Evolutionary conservation across 2,329 filamentous ascomycete genomes (phyloP).

Genomic region (Trichoderma sp.): DNA sequence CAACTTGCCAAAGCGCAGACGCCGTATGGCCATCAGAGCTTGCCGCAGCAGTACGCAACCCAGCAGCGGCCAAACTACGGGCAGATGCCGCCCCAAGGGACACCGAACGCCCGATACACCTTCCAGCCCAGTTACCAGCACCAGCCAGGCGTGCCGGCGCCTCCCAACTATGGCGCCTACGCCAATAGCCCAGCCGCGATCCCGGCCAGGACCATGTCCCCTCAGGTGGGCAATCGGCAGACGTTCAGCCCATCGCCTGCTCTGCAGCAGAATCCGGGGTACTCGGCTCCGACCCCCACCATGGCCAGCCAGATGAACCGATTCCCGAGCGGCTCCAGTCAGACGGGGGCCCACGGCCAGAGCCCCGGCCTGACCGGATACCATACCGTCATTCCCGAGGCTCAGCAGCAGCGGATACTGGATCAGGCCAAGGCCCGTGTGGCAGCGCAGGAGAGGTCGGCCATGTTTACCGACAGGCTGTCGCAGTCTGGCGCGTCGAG

Average conservation of each 20-base stretch:
- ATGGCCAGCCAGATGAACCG: constrained; percentile 39
- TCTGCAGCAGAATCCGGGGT: constrained; percentile 42
- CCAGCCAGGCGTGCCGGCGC: constrained; percentile 43
- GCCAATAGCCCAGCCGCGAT: constrained; percentile 48
- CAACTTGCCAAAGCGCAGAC: constrained; percentile 56
- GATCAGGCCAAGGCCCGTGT: constrained; percentile 55
- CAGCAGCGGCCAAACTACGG: constrained; percentile 51
- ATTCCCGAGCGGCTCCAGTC: constrained; percentile 40
- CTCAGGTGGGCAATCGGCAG: constrained; percentile 46
- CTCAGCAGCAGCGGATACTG: constrained; percentile 53
- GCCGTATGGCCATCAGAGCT: constrained; percentile 55
- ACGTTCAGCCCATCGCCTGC: constrained; percentile 46
- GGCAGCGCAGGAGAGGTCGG: constrained; percentile 48
- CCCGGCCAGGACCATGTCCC: constrained; percentile 49
- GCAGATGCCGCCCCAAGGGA: constrained; percentile 47
- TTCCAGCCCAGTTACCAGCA: constrained; percentile 46
- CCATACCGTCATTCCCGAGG: constrained; percentile 53
- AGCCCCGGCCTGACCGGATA: constrained; percentile 49
- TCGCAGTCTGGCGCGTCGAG: constrained; percentile 51
- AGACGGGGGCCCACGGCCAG: constrained; percentile 39
- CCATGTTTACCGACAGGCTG: constrained; percentile 47
- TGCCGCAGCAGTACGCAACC: constrained; percentile 52
- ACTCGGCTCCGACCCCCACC: constrained; percentile 38
- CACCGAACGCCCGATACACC: constrained; percentile 48
- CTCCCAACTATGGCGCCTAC: constrained; percentile 43